Conservation (phyloP, 2,329 filamentous ascomycete genomes). For the Penicillium concentricum region DNA sequence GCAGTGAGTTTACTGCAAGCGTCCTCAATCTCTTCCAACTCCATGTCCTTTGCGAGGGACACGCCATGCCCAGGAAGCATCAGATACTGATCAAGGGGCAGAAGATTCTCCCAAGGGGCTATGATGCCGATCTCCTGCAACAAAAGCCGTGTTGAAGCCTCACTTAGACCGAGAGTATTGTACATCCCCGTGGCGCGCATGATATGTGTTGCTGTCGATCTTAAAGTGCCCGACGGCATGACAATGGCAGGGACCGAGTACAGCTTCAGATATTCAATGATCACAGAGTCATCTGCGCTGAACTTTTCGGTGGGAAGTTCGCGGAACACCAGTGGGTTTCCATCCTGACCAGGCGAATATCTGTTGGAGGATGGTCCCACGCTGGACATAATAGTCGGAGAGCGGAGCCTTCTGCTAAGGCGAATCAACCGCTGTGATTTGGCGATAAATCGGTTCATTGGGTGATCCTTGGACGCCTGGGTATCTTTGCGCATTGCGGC, state of each 20-base stretch:
- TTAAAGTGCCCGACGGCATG: conserved; percentile 41
- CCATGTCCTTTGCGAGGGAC: conserved; percentile 30
- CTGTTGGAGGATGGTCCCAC: conserved; percentile 43
- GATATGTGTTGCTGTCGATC: conserved; percentile 55
- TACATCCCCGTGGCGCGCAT: conserved; percentile 59
- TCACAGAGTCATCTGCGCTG: conserved; percentile 49
- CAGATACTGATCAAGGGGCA: conserved; percentile 52
- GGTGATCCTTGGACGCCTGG: conserved; percentile 32
- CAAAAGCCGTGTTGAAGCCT: conserved; percentile 49
- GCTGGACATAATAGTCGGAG: conserved; percentile 43
- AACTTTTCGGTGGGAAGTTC: conserved; percentile 45
- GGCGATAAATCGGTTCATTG: conserved; percentile 44
- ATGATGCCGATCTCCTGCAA: conserved; percentile 63
- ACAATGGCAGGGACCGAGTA: conserved; percentile 48
- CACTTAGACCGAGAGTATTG: conserved; percentile 38
- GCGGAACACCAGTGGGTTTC: conserved; percentile 29
- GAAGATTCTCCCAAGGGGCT: conserved; percentile 57
- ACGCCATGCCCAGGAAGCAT: conserved; percentile 50
- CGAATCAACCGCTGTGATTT: conserved; percentile 45
- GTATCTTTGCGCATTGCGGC: conserved; percentile 28
- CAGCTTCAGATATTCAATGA: conserved; percentile 57
- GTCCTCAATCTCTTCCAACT: conserved; percentile 32
- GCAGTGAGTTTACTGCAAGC: conserved; percentile 26
- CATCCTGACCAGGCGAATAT: conserved; percentile 27
- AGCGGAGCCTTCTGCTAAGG: conserved; percentile 42